These are phyloP conservation scores for Lactarius quietus DNA, from an alignment of 768 basidiomycete species.

Conservation along the genomic window DNA sequence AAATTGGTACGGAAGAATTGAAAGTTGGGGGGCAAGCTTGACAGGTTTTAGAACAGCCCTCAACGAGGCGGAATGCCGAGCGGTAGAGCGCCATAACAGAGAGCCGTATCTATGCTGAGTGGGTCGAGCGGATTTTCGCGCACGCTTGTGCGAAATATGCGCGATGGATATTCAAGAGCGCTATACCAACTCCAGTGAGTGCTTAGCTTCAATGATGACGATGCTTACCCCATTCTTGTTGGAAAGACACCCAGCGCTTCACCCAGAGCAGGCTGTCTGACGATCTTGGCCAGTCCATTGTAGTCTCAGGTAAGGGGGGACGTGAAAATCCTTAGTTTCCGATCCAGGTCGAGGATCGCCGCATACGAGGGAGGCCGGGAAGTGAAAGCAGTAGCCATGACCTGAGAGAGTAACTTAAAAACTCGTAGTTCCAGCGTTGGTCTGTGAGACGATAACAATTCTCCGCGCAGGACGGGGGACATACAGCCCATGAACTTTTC, in stretches of 20 bases:
- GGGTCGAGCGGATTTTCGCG: slow-evolving; percentile 56
- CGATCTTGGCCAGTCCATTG: slow-evolving; percentile 33
- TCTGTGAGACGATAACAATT: slow-evolving; percentile 34
- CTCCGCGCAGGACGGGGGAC: background rate
- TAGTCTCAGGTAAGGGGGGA: slow-evolving; percentile 41
- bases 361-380: slow-evolving; percentile 50
- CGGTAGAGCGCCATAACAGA: slow-evolving; percentile 73
- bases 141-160: slow-evolving; percentile 65
- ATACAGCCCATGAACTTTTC: slow-evolving; percentile 18
- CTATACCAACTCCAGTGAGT: slow-evolving; percentile 33
- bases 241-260: slow-evolving; percentile 26
- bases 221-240: slow-evolving; percentile 33
- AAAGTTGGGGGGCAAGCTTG: slow-evolving; percentile 35
- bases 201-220: slow-evolving; percentile 24
- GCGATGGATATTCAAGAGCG: slow-evolving; percentile 61
- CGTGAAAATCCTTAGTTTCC: slow-evolving; percentile 57
- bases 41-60: slow-evolving; percentile 45
- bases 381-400: slow-evolving; percentile 31
- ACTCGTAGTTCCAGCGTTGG: slow-evolving; percentile 51
- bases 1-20: slow-evolving; percentile 45
- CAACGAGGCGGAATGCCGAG: slow-evolving; percentile 63
- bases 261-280: slow-evolving; percentile 10
- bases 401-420: slow-evolving; percentile 46
- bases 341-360: slow-evolving; percentile 54
- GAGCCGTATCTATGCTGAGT: slow-evolving; percentile 56